Conservation (phyloP, 495 filamentous ascomycete species). For the Tuber aestivum region DNA sequence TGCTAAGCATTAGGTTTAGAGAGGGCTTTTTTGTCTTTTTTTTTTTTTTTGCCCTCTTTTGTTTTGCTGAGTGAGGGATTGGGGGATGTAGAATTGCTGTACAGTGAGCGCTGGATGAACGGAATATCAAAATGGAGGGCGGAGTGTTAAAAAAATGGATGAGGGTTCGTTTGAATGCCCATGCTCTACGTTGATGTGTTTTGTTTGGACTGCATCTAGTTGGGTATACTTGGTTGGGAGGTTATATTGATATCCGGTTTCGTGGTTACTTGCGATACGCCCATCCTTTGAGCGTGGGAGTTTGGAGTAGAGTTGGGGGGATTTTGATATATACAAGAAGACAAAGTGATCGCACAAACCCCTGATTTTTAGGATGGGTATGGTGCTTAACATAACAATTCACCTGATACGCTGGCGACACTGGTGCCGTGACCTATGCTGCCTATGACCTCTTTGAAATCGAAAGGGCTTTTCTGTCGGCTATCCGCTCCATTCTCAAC, state of each 20-base stretch:
- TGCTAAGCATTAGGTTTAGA: slow-evolving; percentile 6
- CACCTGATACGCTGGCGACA: not conserved
- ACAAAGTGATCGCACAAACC: not conserved
- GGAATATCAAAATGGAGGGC: not conserved
- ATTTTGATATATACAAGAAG: not conserved
- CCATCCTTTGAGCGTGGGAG: not conserved
- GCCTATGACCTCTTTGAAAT: not conserved
- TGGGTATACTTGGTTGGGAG: not conserved
- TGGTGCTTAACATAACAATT: not conserved
- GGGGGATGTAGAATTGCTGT: not conserved
- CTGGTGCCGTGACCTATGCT: not conserved
- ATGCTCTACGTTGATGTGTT: not conserved
- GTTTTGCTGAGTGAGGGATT: not conserved
- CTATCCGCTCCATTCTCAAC: not conserved
- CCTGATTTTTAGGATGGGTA: not conserved
- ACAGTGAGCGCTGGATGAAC: not conserved
- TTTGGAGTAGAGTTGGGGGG: not conserved
- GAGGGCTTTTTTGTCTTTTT: not conserved
- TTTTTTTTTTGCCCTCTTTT: slow-evolving; percentile 1
- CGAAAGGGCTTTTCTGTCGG: not conserved
- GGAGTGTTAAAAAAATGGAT: not conserved
- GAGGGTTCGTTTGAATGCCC: not conserved
- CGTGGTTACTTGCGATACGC: not conserved
- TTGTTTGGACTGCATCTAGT: not conserved
- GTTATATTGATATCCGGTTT: not conserved